Conservation (phyloP, 139 green algal species). For the Axilococcus clingmanii region DNA sequence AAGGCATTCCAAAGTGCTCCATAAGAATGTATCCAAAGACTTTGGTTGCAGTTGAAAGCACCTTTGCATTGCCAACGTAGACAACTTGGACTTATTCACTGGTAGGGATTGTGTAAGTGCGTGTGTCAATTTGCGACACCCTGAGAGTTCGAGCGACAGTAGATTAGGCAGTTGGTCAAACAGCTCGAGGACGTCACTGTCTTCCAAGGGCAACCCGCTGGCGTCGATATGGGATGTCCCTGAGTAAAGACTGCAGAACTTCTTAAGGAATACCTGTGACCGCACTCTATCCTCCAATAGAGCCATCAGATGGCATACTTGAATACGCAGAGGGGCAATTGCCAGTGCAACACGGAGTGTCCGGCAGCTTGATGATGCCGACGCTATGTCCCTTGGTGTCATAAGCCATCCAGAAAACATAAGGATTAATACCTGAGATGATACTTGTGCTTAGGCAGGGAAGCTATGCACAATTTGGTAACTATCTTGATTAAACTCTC, state of each 20-base stretch:
- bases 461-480: too few relatives aligned
- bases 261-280: not conserved
- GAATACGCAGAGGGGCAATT: not conserved
- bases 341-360: not conserved
- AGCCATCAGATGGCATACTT: not conserved
- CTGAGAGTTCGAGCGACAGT: constrained; percentile 27
- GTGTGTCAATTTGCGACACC: constrained; percentile 52
- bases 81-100: too few relatives aligned
- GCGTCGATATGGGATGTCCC: constrained; percentile 28
- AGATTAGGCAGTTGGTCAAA: constrained; percentile 17
- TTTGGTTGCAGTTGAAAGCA: too few relatives aligned
- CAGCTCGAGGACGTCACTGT: constrained; percentile 23
- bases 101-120: too few relatives aligned
- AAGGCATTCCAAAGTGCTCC: too few relatives aligned
- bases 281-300: not conserved
- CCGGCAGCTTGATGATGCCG: not conserved
- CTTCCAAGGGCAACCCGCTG: constrained; percentile 25
- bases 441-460: too few relatives aligned
- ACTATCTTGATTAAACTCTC: too few relatives aligned
- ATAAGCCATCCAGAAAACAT: not conserved
- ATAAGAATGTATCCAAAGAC: too few relatives aligned
- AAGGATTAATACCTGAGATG: not conserved
- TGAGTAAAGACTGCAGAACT: not conserved
- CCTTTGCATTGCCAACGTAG: too few relatives aligned
- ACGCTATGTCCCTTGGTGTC: not conserved